Conservation (phyloP, 768 basidiomycete genomes). For the Boletus rubescentipes region DNA sequence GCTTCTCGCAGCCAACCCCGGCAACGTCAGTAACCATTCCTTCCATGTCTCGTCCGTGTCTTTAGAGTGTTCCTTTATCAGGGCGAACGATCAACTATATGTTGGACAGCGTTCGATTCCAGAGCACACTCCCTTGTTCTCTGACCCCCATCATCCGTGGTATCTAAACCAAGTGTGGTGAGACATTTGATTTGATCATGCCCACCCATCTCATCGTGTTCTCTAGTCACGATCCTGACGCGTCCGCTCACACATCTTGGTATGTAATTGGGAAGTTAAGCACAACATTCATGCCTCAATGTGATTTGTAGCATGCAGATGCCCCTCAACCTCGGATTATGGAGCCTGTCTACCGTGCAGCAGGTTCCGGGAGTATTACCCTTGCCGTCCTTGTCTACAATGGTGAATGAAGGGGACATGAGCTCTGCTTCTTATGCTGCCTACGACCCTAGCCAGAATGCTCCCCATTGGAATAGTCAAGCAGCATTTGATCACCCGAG, state of each 20-base stretch:
- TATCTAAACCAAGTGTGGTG: background rate
- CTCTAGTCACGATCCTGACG: background rate
- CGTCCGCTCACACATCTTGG: too few species aligned
- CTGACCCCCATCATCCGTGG: background rate
- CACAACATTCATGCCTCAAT: too few species aligned
- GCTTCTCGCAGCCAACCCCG: background rate
- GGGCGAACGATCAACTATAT: background rate
- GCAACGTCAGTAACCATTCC: background rate
- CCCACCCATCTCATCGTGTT: background rate
- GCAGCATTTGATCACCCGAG: background rate
- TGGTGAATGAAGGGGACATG: background rate
- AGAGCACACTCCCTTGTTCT: background rate
- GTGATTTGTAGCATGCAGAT: background rate
- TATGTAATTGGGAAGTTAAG: too few species aligned
- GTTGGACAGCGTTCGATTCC: background rate
- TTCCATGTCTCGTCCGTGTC: background rate
- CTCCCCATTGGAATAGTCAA: too few species aligned
- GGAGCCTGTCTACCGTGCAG: background rate
- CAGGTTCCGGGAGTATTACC: background rate
- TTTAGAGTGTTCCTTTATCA: background rate
- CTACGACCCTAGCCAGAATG: background rate
- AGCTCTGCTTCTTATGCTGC: background rate
- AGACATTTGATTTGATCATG: background rate
- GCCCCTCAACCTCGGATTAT: background rate
- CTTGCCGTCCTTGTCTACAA: too few species aligned